Evolutionary conservation across 148 eudicot genomes (phyloP).

Genomic region (Rhododendron mucronatum): DNA sequence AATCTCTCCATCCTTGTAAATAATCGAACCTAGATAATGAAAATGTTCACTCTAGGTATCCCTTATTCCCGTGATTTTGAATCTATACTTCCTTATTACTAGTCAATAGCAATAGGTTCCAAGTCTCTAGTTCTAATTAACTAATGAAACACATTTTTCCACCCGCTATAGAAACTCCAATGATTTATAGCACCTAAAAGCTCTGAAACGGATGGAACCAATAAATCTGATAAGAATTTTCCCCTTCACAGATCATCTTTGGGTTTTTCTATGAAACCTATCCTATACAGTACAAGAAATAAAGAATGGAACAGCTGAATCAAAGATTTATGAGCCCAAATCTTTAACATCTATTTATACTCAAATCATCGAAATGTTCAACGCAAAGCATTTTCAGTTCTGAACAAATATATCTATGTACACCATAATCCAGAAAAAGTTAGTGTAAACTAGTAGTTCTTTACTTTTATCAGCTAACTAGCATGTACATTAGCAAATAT

Average conservation of each 20-base stretch:
- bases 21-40: neutral
- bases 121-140: too few relatives aligned
- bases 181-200: neutral
- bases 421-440: neutral
- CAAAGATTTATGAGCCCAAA: neutral
- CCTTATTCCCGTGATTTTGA: neutral
- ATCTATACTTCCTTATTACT: neutral
- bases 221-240: too few relatives aligned
- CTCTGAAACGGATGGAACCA: neutral
- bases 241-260: neutral
- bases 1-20: neutral
- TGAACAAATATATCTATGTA: neutral
- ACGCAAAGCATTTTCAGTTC: too few relatives aligned
- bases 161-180: neutral
- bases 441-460: neutral
- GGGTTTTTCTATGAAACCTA: neutral
- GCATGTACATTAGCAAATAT: neutral
- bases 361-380: neutral
- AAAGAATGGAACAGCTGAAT: neutral
- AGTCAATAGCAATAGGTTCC: neutral
- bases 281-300: neutral
- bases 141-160: neutral
- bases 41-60: neutral
- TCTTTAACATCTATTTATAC: neutral
- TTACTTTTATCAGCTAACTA: neutral